A percentile compares a stretch with the other conserved stretches of the same genome.
Conservation (phyloP, 306 rosid species). For the Psophocarpus tetragonolobus region DNA sequence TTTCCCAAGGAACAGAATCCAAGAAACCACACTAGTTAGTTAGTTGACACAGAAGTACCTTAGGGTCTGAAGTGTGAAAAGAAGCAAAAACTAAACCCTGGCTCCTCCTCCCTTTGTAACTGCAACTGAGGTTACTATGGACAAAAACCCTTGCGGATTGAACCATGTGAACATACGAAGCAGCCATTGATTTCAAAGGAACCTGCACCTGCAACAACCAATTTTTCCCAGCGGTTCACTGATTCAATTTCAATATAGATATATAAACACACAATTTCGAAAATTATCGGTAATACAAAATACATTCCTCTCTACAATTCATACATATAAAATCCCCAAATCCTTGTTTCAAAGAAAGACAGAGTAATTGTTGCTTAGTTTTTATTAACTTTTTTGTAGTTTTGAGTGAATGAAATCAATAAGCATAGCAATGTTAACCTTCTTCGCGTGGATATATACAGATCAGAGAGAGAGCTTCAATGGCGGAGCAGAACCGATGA, state of each 20-base stretch:
- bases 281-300: neutral
- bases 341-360: neutral
- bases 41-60: conserved; percentile 30
- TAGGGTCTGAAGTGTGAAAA: conserved; percentile 39
- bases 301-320: neutral
- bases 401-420: neutral
- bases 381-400: neutral
- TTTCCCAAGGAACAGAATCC: neutral
- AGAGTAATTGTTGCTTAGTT: neutral
- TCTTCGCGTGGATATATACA: too few relatives aligned
- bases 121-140: conserved; percentile 25
- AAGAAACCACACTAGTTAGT: neutral
- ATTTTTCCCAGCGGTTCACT: neutral
- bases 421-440: neutral
- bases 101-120: conserved; percentile 24
- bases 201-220: neutral
- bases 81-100: conserved; percentile 33
- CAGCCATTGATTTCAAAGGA: conserved; percentile 37
- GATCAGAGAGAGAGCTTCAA: neutral
- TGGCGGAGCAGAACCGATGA: neutral
- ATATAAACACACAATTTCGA: neutral
- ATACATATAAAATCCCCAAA: neutral
- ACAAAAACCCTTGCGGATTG: conserved; percentile 23
- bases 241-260: neutral
- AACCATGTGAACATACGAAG: conserved; percentile 43